Percentiles rank a stretch among this genome's conserved stretches.
Conservation (phyloP, 176 grass and related monocot genomes). For the Microstegium vimineum region DNA sequence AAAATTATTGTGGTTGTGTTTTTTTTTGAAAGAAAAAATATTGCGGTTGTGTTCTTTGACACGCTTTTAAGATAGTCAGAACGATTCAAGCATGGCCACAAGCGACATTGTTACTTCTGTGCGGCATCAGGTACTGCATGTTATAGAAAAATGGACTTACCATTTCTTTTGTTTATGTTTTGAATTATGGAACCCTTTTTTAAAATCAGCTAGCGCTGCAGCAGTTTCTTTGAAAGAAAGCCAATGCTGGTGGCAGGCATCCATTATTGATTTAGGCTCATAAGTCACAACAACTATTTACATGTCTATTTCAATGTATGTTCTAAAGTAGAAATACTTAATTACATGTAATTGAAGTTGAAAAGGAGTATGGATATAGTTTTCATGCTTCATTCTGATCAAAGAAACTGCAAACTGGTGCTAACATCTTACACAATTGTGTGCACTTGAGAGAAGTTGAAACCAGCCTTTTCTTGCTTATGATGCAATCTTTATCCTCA, state of each 20-base stretch:
- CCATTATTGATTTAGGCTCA: not conserved
- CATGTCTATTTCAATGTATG: not conserved
- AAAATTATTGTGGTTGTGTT: slow-evolving; percentile 8
- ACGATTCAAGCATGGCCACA: slow-evolving; percentile 71
- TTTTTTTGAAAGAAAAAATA: not conserved
- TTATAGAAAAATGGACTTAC: not conserved
- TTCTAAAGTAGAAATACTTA: not conserved
- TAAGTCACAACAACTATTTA: not conserved
- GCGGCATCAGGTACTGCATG: slow-evolving; percentile 57
- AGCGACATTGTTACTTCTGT: slow-evolving; percentile 50
- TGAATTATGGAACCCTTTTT: not conserved
- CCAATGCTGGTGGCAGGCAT: not conserved
- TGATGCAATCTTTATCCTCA: slow-evolving; percentile 33
- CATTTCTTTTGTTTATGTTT: not conserved
- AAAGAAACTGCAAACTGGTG: not conserved
- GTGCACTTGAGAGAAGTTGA: slow-evolving; percentile 10
- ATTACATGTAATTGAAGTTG: not conserved
- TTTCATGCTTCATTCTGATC: not conserved
- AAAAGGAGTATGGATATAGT: not conserved
- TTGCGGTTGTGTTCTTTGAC: slow-evolving; percentile 40
- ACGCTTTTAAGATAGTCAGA: slow-evolving; percentile 75
- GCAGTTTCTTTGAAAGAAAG: not conserved
- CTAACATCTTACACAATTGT: not conserved
- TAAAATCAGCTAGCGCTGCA: not conserved
- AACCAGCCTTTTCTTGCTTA: slow-evolving; percentile 14